A percentile compares a stretch with the other conserved stretches of the same genome.
Conservation (phyloP, 768 basidiomycete species). For the Panaeolus cyanescens region DNA sequence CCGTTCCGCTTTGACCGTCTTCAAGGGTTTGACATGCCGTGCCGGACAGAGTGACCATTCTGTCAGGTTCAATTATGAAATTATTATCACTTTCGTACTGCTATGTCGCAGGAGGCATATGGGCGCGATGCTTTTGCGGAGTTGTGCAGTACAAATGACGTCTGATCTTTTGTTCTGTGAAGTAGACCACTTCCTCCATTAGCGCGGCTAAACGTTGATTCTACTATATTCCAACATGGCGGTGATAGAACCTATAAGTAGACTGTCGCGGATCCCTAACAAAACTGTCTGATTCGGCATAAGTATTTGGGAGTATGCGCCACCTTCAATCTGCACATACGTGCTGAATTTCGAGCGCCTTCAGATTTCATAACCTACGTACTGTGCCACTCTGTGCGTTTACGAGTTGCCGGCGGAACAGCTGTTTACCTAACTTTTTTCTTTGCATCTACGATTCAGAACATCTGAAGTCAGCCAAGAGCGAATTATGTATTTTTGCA, state of each 20-base stretch:
- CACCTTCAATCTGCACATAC: neutral
- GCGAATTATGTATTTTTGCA: too few species aligned
- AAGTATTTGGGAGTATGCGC: neutral
- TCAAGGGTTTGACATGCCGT: neutral
- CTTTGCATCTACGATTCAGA: too few species aligned
- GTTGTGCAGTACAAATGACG: neutral
- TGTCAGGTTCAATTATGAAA: neutral
- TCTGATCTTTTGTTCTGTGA: neutral
- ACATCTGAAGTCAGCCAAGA: too few species aligned
- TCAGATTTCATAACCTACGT: too few species aligned
- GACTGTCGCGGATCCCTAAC: neutral
- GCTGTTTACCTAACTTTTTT: too few species aligned
- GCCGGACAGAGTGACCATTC: neutral
- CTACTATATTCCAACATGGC: neutral
- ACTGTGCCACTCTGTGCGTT: neutral
- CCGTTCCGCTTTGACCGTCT: neutral
- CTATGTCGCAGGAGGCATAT: conserved; percentile 51
- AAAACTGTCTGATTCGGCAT: neutral
- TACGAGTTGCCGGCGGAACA: neutral
- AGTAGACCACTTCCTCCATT: neutral
- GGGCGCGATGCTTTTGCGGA: conserved; percentile 44
- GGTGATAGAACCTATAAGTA: neutral
- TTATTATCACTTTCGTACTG: neutral
- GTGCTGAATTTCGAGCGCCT: neutral
- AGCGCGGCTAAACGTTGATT: neutral